A percentile compares a stretch with the other conserved stretches of the same genome.
These are phyloP conservation scores for Umbilicus rupestris DNA, from an alignment of 164 flowering plant genomes.

Conservation along the genomic window DNA sequence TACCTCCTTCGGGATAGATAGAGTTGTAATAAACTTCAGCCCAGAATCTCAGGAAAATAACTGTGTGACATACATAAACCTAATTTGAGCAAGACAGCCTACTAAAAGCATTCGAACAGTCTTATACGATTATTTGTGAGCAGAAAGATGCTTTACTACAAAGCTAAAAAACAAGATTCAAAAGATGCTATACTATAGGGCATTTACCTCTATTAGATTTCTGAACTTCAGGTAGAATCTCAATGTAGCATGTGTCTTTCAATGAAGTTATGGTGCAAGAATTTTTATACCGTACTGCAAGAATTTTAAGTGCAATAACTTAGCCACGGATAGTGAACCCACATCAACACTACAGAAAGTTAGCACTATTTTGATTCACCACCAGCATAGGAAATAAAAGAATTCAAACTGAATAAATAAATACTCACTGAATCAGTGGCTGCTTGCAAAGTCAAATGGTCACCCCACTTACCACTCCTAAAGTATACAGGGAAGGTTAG, in stretches of 20 bases:
- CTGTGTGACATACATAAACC: slow-evolving; percentile 36
- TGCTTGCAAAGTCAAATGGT: slow-evolving; percentile 48
- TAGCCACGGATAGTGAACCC: neutral
- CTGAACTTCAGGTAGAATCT: slow-evolving; percentile 44
- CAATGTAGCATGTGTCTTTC: slow-evolving; percentile 48
- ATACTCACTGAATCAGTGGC: slow-evolving; percentile 37
- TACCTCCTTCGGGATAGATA: slow-evolving; percentile 48
- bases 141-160: neutral
- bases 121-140: neutral
- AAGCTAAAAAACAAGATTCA: neutral
- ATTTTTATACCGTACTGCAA: slow-evolving; percentile 51
- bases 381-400: neutral
- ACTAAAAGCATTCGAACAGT: neutral
- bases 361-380: neutral
- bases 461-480: slow-evolving; percentile 60
- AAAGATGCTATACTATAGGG: neutral
- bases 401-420: neutral
- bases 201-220: slow-evolving; percentile 44
- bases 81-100: neutral
- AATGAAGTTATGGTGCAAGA: slow-evolving; percentile 46
- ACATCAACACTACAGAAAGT: neutral
- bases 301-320: neutral
- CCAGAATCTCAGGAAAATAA: slow-evolving; percentile 54
- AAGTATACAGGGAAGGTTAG: neutral
- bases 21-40: slow-evolving; percentile 73